Evolutionary conservation across 2,329 filamentous ascomycete genomes (phyloP).

Genomic region (Aureobasidium sp.): DNA sequence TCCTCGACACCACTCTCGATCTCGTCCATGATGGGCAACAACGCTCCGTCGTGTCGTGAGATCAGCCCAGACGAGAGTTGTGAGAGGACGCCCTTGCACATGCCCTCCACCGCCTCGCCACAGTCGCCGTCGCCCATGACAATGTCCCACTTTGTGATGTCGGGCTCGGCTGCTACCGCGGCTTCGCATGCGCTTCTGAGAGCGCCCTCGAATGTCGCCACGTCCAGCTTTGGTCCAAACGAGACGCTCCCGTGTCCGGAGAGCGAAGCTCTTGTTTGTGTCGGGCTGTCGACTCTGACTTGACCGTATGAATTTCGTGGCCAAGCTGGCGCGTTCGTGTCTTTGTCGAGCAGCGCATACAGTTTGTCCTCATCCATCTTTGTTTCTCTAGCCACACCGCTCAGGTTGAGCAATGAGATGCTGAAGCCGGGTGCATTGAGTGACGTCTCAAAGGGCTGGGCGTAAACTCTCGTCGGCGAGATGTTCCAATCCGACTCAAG

Average conservation of each 20-base stretch:
- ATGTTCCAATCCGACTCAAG: slow-evolving; percentile 43
- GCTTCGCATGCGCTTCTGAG: slow-evolving; percentile 36
- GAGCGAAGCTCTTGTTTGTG: neutral
- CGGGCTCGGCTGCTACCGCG: slow-evolving; percentile 51
- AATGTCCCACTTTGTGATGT: slow-evolving; percentile 56
- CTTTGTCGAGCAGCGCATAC: slow-evolving; percentile 41
- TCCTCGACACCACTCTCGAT: slow-evolving; percentile 29
- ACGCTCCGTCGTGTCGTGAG: slow-evolving; percentile 18
- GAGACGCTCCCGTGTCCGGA: slow-evolving; percentile 13
- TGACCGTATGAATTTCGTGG: slow-evolving; percentile 38
- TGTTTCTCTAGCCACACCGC: slow-evolving; percentile 36
- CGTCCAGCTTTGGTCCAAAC: slow-evolving; percentile 19
- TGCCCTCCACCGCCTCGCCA: slow-evolving; percentile 44
- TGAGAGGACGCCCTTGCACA: slow-evolving; percentile 28
- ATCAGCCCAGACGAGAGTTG: slow-evolving; percentile 18
- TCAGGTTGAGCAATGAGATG: slow-evolving; percentile 47
- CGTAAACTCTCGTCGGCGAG: slow-evolving; percentile 39
- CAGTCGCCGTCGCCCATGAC: slow-evolving; percentile 60
- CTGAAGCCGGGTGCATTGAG: slow-evolving; percentile 50
- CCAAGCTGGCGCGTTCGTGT: slow-evolving; percentile 45
- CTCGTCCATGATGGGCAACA: slow-evolving; percentile 29
- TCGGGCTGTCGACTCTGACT: neutral
- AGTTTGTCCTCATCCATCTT: slow-evolving; percentile 33
- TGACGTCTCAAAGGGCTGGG: slow-evolving; percentile 44
- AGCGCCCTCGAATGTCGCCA: slow-evolving; percentile 28